Percentiles rank a stretch among this genome's conserved stretches.
phyloP scores from a whole-genome alignment of 2,329 filamentous ascomycete species.

The Cladosporium colombiae region DNA sequence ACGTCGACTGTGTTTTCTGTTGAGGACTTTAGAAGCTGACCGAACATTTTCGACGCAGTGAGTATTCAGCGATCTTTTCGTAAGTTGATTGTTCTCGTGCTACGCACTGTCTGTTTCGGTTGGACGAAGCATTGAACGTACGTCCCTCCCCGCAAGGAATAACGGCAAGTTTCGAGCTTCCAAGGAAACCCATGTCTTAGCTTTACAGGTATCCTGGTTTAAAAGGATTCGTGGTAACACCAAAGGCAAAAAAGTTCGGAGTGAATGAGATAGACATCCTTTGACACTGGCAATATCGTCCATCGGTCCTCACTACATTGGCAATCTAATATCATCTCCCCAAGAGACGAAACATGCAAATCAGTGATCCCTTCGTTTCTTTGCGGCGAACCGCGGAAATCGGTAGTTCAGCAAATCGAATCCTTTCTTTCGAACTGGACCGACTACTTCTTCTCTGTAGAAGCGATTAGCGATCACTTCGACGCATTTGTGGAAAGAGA shows the following conservation, averaged over 20 bases:
- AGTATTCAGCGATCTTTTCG: no score
- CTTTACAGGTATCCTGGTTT: neutral
- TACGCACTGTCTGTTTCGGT: no score
- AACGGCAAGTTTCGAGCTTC: no score
- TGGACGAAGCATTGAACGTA: no score
- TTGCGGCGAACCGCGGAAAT: neutral
- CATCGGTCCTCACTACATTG: neutral
- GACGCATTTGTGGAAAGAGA: neutral
- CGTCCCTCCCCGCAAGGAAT: no score
- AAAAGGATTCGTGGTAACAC: neutral
- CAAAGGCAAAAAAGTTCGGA: no score
- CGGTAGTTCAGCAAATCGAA: neutral
- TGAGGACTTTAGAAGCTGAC: neutral
- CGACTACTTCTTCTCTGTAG: neutral
- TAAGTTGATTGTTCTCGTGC: no score
- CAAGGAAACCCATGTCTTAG: neutral
- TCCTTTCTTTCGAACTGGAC: neutral
- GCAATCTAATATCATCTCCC: neutral
- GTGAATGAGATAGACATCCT: neutral
- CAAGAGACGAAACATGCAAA: neutral
- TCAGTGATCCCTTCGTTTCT: neutral
- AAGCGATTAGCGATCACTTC: neutral
- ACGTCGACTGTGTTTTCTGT: neutral
- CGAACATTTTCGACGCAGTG: neutral
- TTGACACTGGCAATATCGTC: neutral